Evolutionary conservation across 1,284 basidiomycete genomes (phyloP), one percentile per base, ranked within the genome.

Genomic region (Prillingera fragicola): DNA sequence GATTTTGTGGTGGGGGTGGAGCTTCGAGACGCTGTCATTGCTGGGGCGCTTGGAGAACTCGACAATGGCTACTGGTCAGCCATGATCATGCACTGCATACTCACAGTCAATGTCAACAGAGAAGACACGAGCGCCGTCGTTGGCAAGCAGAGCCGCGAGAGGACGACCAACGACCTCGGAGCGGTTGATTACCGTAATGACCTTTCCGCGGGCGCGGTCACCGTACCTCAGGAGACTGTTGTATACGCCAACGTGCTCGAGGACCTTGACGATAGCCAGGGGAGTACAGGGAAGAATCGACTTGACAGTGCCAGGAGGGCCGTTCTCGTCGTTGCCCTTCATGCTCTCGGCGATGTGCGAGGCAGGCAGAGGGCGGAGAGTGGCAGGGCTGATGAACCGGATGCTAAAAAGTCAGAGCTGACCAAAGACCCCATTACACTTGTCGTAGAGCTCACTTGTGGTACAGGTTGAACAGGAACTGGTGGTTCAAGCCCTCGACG

Each of bases 121-220:
- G 65, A 94, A 85, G 2, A 97, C 94, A 9, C 89, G 80, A 3
- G 92, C 92, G 28, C 94, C 94, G 63, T 97, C 94, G 66, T 97
- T 97, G 12, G 91, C 82, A 33, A 97, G 78, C 38, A 97, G 75
- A 4, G 92, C 94, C 0, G 91, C 94, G 8, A 97, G 77, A 3
- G 94, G 94, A 42, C 94, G 79, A 19, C 94, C 94, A 17, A 97
- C 94, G 17, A 97, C 94, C 69, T 97, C 94, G 31, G 89, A 95
- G 83, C 90, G 78, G 73, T 98, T 98, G 63, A 98, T 86, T 27
- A 98, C 85, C 4, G 92, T 92, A 55, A 98, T 76, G 1, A 84
- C 94, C 67, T 83, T 88, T 13, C 94, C 94, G 61, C 91, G 89
- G 4, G 91, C 89, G 21, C 91, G 81, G 71, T 96, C 91, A 17